Conservation (phyloP, 176 grass and related monocot species). For the Eragrostis curvula region DNA sequence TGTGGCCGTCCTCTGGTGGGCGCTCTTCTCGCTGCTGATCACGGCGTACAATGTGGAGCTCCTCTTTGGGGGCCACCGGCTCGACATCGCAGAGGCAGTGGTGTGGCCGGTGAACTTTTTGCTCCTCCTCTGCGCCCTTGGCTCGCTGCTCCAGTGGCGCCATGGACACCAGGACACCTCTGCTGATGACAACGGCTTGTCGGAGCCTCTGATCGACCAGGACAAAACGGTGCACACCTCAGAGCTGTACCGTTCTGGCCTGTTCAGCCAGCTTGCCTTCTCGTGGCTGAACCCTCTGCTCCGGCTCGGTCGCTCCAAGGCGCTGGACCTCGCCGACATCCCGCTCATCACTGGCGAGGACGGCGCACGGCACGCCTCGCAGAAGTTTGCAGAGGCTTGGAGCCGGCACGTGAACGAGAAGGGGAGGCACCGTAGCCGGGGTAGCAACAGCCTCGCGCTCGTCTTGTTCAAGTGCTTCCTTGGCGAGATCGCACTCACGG, state of each 20-base stretch:
- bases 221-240: slow-evolving; percentile 29
- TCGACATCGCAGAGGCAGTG: slow-evolving; percentile 42
- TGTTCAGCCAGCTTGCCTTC: slow-evolving; percentile 69
- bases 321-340: slow-evolving; percentile 67
- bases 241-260: slow-evolving; percentile 47
- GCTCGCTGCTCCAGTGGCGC: background rate
- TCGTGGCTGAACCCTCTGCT: slow-evolving; percentile 88
- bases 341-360: slow-evolving; percentile 70
- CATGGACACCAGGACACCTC: background rate
- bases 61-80: slow-evolving; percentile 16
- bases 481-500: slow-evolving; percentile 61
- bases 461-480: slow-evolving; percentile 64
- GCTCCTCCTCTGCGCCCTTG: slow-evolving; percentile 56
- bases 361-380: slow-evolving; percentile 45
- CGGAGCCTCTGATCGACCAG: slow-evolving; percentile 51
- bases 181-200: slow-evolving; percentile 25
- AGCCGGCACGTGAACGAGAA: slow-evolving; percentile 55
- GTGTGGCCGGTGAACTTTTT: slow-evolving; percentile 70
- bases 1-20: slow-evolving; percentile 71
- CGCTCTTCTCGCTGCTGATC: slow-evolving; percentile 57
- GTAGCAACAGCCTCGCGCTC: slow-evolving; percentile 44
- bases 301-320: slow-evolving; percentile 64
- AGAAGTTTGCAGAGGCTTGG: slow-evolving; percentile 57
- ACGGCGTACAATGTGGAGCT: slow-evolving; percentile 62
- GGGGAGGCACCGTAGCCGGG: slow-evolving; percentile 31